Evolutionary conservation across 495 filamentous ascomycete genomes (phyloP).

Genomic region (Podospora pseudopauciseta): DNA sequence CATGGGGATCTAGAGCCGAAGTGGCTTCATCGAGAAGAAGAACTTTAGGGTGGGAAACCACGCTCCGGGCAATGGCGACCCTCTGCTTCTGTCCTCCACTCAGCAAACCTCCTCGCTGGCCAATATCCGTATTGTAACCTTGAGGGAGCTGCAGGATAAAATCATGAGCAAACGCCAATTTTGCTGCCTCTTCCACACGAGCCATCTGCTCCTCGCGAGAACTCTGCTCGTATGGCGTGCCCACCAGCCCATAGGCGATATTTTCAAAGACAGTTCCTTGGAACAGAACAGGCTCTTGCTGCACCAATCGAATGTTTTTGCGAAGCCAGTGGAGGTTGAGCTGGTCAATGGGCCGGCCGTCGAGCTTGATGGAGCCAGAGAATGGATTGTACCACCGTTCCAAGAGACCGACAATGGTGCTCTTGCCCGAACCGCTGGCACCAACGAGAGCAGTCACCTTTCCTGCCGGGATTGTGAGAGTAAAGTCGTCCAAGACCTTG

Average conservation of each 20-base stretch:
- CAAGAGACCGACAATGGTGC: constrained; percentile 82
- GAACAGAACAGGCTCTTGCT: constrained; percentile 68
- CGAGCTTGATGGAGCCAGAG: constrained; percentile 48
- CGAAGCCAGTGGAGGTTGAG: constrained; percentile 61
- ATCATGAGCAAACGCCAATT: constrained; percentile 52
- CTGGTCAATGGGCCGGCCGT: constrained; percentile 50
- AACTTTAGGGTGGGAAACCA: constrained; percentile 66
- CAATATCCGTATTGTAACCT: constrained; percentile 56
- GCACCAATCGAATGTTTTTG: constrained; percentile 61
- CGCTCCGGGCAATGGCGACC: constrained; percentile 62
- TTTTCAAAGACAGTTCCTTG: constrained; percentile 66
- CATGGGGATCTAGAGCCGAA: constrained; percentile 64
- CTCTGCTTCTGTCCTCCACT: constrained; percentile 56
- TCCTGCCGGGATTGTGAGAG: constrained; percentile 69
- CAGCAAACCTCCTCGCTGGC: constrained; percentile 45
- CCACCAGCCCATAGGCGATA: constrained; percentile 57
- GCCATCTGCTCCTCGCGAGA: constrained; percentile 47
- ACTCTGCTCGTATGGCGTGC: constrained; percentile 49
- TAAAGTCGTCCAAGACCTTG: constrained; percentile 73
- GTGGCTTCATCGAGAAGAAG: constrained; percentile 83
- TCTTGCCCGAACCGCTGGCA: constrained; percentile 61
- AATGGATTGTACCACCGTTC: constrained; percentile 83
- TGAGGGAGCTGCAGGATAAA: constrained; percentile 56
- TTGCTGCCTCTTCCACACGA: constrained; percentile 54
- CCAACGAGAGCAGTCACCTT: constrained; percentile 79